Evolutionary conservation across 148 eudicot species (phyloP), one percentile per base, ranked within the genome.

Genomic region (Heliamphora exappendiculata): DNA sequence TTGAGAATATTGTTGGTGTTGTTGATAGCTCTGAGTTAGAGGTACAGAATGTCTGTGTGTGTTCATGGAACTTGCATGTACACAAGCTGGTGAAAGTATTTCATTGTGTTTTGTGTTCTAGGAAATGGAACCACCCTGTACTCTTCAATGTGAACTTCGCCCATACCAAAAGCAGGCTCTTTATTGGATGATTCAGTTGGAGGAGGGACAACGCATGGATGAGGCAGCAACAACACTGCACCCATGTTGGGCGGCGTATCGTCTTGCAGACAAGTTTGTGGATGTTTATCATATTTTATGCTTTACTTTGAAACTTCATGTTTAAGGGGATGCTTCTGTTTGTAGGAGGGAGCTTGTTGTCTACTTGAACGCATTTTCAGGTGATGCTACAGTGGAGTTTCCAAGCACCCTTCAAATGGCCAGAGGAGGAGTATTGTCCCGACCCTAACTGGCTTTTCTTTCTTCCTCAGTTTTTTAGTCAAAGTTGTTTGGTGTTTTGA

Each of bases 141-240:
- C 91, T 59, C 91, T 95, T 78, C 93, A 81, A 58, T 95, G 99
- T 75, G 91, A 91, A 75, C 89, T 95, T 73, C 97, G 97, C 19
- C 89, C 97, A 47, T 95, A 95, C 79, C 99, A 95, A 84, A 95
- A 95, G 80, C 97, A 95, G 83, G 99, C 99, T 59, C 94, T 95
- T 81, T 85, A 88, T 73, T 95, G 96, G 96, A 95, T 95, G 99
- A 80, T 85, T 58, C 82, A 88, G 63, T 80, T 88, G 78, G 99
- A 95, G 87, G 93, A 89, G 84, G 96, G 99, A 47, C 81, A 75
- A 9, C 69, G 82, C 87, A 70, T 75, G 69, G 97, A 88, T 78
- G 96, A 91, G 77, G 97, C 87, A 70, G 93, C 91, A 76, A 83
- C 89, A 36, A 89, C 94, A 37, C 88, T 95, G 76, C 99, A 95